Evolutionary conservation across 2,329 filamentous ascomycete species (phyloP).

Genomic region (Aureobasidium sp.): DNA sequence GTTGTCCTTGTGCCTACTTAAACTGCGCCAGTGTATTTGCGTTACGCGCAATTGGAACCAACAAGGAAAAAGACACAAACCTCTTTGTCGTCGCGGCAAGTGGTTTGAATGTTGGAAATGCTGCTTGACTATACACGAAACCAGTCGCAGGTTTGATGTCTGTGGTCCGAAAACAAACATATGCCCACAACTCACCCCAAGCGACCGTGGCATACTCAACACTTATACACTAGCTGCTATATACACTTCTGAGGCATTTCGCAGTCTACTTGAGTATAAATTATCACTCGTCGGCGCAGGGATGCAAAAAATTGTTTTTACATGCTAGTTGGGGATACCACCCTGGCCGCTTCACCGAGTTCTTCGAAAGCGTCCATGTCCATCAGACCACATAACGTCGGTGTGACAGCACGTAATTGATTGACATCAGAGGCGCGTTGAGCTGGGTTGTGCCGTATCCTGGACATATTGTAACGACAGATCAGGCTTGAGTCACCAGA

Average conservation of each 20-base stretch:
- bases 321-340: not conserved
- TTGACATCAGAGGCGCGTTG: not conserved
- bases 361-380: not conserved
- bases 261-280: not conserved
- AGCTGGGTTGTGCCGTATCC: not conserved
- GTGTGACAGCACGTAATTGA: not conserved
- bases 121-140: too few species aligned
- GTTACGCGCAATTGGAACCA: not conserved
- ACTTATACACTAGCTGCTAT: accelerated
- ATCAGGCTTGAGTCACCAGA: not conserved
- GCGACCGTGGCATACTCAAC: accelerated
- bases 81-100: not conserved
- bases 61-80: not conserved
- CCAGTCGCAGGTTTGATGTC: too few species aligned
- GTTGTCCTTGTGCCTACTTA: not conserved
- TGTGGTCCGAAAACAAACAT: too few species aligned
- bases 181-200: not conserved
- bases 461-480: not conserved
- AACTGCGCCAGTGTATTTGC: not conserved
- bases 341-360: not conserved
- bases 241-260: accelerated
- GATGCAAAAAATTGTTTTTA: not conserved
- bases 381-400: not conserved
- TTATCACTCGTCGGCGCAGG: not conserved
- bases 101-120: too few species aligned